phyloP scores from a whole-genome alignment of 805 yeast species.

The Tetrapisispora fleetii region DNA sequence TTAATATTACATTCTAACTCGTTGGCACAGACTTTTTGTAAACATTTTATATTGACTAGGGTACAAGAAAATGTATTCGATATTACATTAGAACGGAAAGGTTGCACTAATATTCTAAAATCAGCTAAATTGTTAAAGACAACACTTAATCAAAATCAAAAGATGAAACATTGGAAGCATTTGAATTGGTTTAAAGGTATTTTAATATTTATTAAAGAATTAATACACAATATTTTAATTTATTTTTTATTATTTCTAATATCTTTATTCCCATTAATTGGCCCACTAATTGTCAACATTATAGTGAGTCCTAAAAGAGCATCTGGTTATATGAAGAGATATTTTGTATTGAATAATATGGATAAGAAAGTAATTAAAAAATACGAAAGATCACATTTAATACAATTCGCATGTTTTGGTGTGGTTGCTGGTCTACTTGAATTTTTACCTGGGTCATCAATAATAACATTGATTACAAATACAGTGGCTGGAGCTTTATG shows the following conservation, averaged over 20 bases:
- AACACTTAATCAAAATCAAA: background rate
- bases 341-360: slow-evolving; percentile 12
- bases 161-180: slow-evolving; percentile 1
- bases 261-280: slow-evolving; percentile 28
- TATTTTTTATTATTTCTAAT: slow-evolving; percentile 9
- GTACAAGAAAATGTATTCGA: slow-evolving; percentile 19
- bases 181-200: slow-evolving; percentile 15
- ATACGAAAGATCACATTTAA: slow-evolving; percentile 30
- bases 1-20: slow-evolving; percentile 24
- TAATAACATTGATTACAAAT: slow-evolving; percentile 48
- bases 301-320: slow-evolving; percentile 23
- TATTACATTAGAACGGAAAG: slow-evolving; percentile 11
- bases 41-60: slow-evolving; percentile 17
- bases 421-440: slow-evolving; percentile 42
- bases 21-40: slow-evolving; percentile 17
- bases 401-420: slow-evolving; percentile 41
- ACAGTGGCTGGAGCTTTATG: slow-evolving; percentile 56
- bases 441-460: slow-evolving; percentile 42
- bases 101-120: slow-evolving; percentile 11
- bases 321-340: slow-evolving; percentile 18
- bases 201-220: slow-evolving; percentile 6
- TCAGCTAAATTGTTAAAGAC: slow-evolving; percentile 8
- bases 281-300: slow-evolving; percentile 25
- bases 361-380: slow-evolving; percentile 25
- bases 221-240: slow-evolving; percentile 5